Evolutionary conservation across 495 filamentous ascomycete genomes (phyloP).

Genomic region (Collariella sp.): DNA sequence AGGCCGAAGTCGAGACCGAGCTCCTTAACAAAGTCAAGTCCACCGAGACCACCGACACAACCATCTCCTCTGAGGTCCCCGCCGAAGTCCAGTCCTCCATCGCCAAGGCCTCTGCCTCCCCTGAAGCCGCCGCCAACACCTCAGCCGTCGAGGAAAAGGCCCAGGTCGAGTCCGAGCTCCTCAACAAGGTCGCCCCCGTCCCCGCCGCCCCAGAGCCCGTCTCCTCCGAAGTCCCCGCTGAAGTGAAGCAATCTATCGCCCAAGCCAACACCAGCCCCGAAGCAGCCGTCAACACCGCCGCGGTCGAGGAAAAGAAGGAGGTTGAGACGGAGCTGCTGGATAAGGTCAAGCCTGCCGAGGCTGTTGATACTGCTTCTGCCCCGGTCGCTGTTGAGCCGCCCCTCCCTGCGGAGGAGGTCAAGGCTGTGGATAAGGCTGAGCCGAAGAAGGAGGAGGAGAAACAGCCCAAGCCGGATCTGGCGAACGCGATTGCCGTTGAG

Average conservation of each 20-base stretch:
- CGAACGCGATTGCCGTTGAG: neutral
- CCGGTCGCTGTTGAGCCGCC: slow-evolving; percentile 3
- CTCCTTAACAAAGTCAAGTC: slow-evolving; percentile 43
- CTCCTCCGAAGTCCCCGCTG: slow-evolving; percentile 52
- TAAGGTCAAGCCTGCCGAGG: slow-evolving; percentile 12
- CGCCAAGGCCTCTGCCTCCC: neutral
- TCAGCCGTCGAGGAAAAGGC: neutral
- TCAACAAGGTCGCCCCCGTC: too few relatives aligned
- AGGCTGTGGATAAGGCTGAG: slow-evolving; percentile 8
- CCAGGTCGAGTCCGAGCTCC: too few relatives aligned
- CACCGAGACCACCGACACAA: slow-evolving; percentile 2
- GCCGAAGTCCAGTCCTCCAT: neutral
- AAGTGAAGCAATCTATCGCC: slow-evolving; percentile 64
- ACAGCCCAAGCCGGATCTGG: neutral
- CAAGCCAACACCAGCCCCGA: slow-evolving; percentile 60
- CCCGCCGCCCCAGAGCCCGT: slow-evolving; percentile 9
- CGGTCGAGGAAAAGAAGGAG: slow-evolving; percentile 69
- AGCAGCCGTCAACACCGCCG: slow-evolving; percentile 56
- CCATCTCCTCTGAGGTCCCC: neutral
- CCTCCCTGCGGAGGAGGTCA: neutral
- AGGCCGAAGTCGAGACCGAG: slow-evolving; percentile 68
- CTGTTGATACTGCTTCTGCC: slow-evolving; percentile 2
- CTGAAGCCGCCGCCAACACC: too few relatives aligned
- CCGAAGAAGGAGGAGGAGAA: slow-evolving; percentile 1
- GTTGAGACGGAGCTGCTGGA: slow-evolving; percentile 60